A percentile compares a stretch with the other conserved stretches of the same genome.
These are phyloP conservation scores for Camillea tinctor DNA, from an alignment of 2,329 filamentous ascomycete genomes.

Conservation along the genomic window DNA sequence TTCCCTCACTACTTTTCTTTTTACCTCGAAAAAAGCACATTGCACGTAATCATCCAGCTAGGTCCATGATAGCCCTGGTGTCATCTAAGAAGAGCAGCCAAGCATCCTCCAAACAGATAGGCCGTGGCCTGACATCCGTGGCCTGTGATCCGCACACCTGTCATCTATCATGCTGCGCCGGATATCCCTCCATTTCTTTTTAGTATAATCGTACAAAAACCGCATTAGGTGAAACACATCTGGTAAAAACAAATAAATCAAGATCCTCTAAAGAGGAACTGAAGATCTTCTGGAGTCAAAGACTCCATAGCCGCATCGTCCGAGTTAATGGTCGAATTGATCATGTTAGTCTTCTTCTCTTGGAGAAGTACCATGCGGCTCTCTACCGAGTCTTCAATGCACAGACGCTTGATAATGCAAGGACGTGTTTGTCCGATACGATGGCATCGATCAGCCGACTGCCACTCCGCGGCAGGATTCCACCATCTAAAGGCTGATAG, in stretches of 20 bases:
- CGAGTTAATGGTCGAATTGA: constrained; percentile 92
- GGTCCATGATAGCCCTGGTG: background rate
- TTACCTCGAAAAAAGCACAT: background rate
- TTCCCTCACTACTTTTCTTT: too few relatives aligned
- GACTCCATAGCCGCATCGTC: constrained; percentile 91
- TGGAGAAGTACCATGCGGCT: constrained; percentile 92
- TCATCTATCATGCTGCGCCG: background rate
- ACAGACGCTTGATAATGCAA: constrained; percentile 89
- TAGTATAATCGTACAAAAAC: background rate
- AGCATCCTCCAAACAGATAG: background rate
- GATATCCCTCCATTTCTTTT: background rate
- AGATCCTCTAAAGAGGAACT: constrained; percentile 86
- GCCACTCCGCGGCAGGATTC: constrained; percentile 99
- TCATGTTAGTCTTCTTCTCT: constrained; percentile 99
- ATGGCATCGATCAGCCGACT: constrained; percentile 90
- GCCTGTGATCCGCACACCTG: background rate
- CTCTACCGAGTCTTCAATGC: constrained; percentile 96
- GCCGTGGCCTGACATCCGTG: too few relatives aligned
- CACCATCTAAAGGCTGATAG: constrained; percentile 69
- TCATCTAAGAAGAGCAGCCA: background rate
- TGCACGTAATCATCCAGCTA: background rate
- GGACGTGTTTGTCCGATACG: constrained; percentile 93
- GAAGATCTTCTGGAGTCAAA: constrained; percentile 85
- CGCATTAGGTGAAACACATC: background rate
- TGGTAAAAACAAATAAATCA: constrained; percentile 23